Evolutionary conservation across 352 stramenopile species (phyloP).

Genomic region (Detonula confervacea): DNA sequence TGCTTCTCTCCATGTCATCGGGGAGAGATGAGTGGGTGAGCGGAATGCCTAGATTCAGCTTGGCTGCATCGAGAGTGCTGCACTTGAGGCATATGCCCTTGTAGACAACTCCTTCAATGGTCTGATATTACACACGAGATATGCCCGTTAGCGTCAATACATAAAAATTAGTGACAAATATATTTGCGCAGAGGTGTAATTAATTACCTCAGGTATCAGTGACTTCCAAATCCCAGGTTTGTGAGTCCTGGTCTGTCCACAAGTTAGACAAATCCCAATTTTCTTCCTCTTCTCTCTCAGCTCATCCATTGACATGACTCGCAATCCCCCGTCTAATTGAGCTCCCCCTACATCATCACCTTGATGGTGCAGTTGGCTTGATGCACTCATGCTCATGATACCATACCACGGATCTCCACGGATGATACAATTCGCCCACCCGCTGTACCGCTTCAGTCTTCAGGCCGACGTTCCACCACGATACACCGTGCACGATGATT

Average conservation of each 20-base stretch:
- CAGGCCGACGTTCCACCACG: no score
- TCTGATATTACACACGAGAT: not conserved
- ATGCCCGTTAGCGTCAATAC: not conserved
- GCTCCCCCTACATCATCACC: not conserved
- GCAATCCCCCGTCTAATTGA: no score
- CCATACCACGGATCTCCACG: no score
- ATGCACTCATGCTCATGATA: no score
- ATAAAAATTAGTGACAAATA: not conserved
- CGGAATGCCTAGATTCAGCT: not conserved
- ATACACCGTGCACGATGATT: no score
- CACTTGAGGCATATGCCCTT: constrained; percentile 17
- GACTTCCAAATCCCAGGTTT: not conserved
- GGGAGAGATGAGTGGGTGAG: not conserved
- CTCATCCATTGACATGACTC: no score
- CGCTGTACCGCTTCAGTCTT: no score
- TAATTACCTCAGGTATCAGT: constrained; percentile 6
- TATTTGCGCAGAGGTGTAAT: not conserved
- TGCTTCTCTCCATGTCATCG: not conserved
- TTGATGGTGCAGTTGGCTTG: not conserved
- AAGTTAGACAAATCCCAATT: constrained; percentile 7
- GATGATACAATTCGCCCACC: no score
- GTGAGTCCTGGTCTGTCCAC: constrained; percentile 14
- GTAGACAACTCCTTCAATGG: constrained; percentile 17
- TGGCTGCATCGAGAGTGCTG: not conserved
- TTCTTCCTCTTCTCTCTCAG: not conserved